Conservation (phyloP, 306 rosid species). For the Cucumis sativus region DNA sequence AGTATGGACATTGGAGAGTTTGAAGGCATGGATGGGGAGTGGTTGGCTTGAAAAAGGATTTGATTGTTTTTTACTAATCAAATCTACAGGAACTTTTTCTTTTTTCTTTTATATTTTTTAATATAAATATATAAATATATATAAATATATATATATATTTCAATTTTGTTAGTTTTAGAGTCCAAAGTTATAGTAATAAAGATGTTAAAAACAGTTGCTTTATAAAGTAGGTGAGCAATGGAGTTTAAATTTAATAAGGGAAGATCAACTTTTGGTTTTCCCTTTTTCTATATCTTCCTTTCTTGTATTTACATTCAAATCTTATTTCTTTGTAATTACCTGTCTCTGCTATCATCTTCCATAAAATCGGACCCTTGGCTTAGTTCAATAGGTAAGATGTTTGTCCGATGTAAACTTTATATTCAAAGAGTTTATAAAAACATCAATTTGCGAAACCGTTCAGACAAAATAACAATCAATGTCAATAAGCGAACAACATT, state of each 20-base stretch:
- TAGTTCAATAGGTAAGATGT: no score
- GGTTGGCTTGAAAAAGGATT: slow-evolving; percentile 57
- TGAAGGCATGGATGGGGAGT: slow-evolving; percentile 80
- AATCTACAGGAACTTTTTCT: slow-evolving; percentile 21
- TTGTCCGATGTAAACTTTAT: no score
- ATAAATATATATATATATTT: background rate
- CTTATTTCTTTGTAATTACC: background rate
- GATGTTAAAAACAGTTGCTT: background rate
- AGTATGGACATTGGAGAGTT: slow-evolving; percentile 93
- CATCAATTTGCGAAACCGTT: no score
- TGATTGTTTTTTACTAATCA: slow-evolving; percentile 20
- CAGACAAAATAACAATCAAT: no score
- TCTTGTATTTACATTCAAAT: background rate
- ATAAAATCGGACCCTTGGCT: background rate
- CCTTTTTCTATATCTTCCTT: background rate
- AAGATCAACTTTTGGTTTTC: background rate
- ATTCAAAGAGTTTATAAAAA: no score
- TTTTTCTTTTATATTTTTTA: background rate
- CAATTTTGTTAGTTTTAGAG: slow-evolving; percentile 6
- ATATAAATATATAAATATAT: no score
- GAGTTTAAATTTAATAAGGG: background rate
- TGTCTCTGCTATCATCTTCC: background rate
- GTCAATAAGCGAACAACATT: no score
- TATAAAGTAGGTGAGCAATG: background rate
- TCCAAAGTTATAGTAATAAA: slow-evolving; percentile 20